Conservation (phyloP, 805 yeast genomes). For the Clavispora carvajalis region DNA sequence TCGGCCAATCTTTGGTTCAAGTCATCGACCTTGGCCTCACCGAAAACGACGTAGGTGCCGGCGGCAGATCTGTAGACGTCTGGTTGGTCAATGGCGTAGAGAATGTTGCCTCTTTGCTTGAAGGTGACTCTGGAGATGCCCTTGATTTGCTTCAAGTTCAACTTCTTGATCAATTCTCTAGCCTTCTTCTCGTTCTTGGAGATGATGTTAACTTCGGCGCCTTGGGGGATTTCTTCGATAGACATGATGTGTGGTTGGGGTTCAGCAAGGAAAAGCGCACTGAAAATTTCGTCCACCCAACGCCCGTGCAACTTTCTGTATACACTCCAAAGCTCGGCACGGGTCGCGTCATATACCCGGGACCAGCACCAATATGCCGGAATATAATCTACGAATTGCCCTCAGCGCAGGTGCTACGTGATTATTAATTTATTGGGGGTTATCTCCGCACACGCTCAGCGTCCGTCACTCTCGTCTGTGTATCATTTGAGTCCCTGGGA, state of each 20-base stretch:
- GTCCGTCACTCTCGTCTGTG: no score
- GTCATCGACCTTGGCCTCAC: conserved; percentile 97
- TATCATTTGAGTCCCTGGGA: no score
- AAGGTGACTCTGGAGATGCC: conserved; percentile 95
- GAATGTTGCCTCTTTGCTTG: conserved; percentile 87
- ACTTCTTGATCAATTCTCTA: conserved; percentile 79
- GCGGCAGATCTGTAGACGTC: conserved; percentile 91
- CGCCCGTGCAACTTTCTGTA: background rate
- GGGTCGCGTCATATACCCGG: background rate
- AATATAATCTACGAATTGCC: background rate
- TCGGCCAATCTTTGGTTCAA: conserved; percentile 81
- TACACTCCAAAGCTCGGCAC: background rate
- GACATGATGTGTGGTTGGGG: conserved; percentile 27
- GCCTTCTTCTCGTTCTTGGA: conserved; percentile 95
- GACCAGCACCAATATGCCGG: background rate
- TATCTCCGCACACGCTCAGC: background rate
- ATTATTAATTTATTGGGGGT: background rate
- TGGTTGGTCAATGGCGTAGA: conserved; percentile 86
- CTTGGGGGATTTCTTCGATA: conserved; percentile 66
- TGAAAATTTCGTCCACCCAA: background rate
- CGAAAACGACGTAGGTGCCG: conserved; percentile 94
- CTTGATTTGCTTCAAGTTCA: conserved; percentile 83
- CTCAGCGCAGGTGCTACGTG: background rate
- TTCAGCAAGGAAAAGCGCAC: background rate
- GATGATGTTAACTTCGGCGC: conserved; percentile 75